Base-by-base conservation (phyloP, 225 moss, liverwort and hornwort genomes). In the Asterella californica region DNA sequence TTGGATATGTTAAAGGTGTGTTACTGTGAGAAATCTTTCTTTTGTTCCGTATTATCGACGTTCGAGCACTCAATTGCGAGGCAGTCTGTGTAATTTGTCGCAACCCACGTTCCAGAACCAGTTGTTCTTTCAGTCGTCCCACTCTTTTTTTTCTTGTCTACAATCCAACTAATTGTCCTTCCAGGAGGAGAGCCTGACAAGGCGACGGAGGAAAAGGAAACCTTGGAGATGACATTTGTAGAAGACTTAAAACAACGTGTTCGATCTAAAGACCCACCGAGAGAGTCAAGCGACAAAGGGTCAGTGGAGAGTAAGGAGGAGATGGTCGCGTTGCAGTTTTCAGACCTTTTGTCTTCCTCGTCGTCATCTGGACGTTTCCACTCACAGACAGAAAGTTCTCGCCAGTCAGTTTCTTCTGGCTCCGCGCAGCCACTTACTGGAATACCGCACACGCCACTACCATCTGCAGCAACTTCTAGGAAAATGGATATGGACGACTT, bases 1-100 rank as follows among this genome's bases (percentile, higher is more conserved):
- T 90, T 77, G 96, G 94, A 37, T 97, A 94, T 74, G 64, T 82
- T 46, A 91, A 83, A 89, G 94, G 94, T 97, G 48, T 55, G 83
- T 75, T 14, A 50, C 66, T 33, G 10, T 33, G n/a, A 24, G n/a
- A 12, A 59, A 37, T 24, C 12, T 12, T 71, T 22, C 38, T 71
- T 29, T 25, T 37, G n/a, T n/a, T n/a, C n/a, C 17, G 0, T 71
- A 10, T 12, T 38, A 29, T 11, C 5, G 32, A 32, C 32, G 15
- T 27, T 32, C 36, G 30, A 61, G 21, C 22, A 61, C n/a, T 61
- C 10, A n/a, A n/a, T 9, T 19, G n/a, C 10, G n/a, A 61, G 2
- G 60, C 9, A 21, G 21, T 61, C 9, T n/a, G 60, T 21, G 3
- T 61, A n/a, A 42, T 42, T 42, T 42, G 42, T 42, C 42, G 3